Evolutionary conservation across 169 alveolate genomes (phyloP).

Genomic region (Eimeria acervulina): DNA sequence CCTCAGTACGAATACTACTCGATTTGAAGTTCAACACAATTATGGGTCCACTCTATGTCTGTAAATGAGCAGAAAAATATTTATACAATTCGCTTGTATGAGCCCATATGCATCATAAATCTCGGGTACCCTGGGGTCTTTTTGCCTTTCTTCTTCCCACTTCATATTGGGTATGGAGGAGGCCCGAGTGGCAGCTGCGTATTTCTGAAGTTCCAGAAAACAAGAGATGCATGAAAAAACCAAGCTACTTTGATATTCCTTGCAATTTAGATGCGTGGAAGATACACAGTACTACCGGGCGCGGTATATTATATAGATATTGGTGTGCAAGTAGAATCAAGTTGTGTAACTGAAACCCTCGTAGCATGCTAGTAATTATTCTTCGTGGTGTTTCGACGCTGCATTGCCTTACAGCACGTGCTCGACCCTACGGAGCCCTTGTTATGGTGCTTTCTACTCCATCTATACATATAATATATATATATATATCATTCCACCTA

Average conservation of each 20-base stretch:
- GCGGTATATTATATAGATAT: too few species aligned
- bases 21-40: background rate
- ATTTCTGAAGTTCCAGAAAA: slow-evolving; percentile 48
- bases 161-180: background rate
- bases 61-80: too few species aligned
- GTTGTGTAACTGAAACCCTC: background rate
- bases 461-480: too few species aligned
- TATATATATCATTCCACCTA: too few species aligned
- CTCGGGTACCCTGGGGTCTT: slow-evolving; percentile 54
- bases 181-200: slow-evolving; percentile 45
- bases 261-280: background rate
- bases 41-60: too few species aligned
- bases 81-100: background rate
- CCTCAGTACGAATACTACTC: background rate
- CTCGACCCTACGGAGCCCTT: too few species aligned
- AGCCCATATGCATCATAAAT: background rate
- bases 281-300: too few species aligned
- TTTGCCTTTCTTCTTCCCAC: slow-evolving; percentile 3
- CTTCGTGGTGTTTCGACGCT: too few species aligned
- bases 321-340: background rate
- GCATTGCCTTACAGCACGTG: too few species aligned
- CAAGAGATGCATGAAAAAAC: background rate
- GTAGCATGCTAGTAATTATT: too few species aligned
- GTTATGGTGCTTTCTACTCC: too few species aligned
- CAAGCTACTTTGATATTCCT: background rate